Percentiles rank a stretch among this genome's conserved stretches.
phyloP scores from a whole-genome alignment of 352 stramenopile genomes.

The Phytophthora citricola region DNA sequence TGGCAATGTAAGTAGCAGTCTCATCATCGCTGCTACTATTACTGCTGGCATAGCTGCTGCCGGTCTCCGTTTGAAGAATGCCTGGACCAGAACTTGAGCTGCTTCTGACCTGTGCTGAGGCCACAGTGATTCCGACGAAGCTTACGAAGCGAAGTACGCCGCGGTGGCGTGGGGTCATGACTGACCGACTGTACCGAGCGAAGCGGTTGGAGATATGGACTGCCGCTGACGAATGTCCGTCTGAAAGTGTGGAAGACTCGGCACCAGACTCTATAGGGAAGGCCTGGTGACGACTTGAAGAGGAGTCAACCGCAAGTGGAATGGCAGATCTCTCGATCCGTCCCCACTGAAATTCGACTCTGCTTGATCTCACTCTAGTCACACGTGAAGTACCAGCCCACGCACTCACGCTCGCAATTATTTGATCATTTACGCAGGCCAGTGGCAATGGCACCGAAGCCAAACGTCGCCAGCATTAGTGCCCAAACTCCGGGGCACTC shows the following conservation, averaged over 20 bases:
- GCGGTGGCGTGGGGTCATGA: slow-evolving; percentile 33
- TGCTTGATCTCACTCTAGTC: slow-evolving; percentile 3
- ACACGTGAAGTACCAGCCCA: slow-evolving; percentile 1
- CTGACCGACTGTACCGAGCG: slow-evolving; percentile 38
- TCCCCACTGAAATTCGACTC: slow-evolving; percentile 27
- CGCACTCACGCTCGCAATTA: slow-evolving; percentile 14
- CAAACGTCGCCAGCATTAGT: slow-evolving; percentile 33
- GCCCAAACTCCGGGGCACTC: slow-evolving; percentile 27
- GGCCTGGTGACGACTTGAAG: slow-evolving; percentile 15
- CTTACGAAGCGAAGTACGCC: slow-evolving; percentile 32
- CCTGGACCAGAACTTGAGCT: slow-evolving; percentile 1
- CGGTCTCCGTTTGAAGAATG: slow-evolving; percentile 1
- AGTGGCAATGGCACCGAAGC: slow-evolving; percentile 17
- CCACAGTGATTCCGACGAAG: slow-evolving; percentile 13
- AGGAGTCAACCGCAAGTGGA: slow-evolving; percentile 8
- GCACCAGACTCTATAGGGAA: slow-evolving; percentile 27
- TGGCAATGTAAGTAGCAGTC: slow-evolving; percentile 36
- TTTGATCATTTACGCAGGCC: slow-evolving; percentile 25
- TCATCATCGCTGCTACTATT: slow-evolving; percentile 18
- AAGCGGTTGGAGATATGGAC: slow-evolving; percentile 34
- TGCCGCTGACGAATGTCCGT: slow-evolving; percentile 10
- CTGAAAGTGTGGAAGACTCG: slow-evolving; percentile 19
- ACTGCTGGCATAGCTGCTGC: background rate
- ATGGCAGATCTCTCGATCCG: slow-evolving; percentile 36
- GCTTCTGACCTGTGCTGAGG: slow-evolving; percentile 16